phyloP scores from a whole-genome alignment of 1,284 basidiomycete species.

The Rhodotorula sp. region DNA sequence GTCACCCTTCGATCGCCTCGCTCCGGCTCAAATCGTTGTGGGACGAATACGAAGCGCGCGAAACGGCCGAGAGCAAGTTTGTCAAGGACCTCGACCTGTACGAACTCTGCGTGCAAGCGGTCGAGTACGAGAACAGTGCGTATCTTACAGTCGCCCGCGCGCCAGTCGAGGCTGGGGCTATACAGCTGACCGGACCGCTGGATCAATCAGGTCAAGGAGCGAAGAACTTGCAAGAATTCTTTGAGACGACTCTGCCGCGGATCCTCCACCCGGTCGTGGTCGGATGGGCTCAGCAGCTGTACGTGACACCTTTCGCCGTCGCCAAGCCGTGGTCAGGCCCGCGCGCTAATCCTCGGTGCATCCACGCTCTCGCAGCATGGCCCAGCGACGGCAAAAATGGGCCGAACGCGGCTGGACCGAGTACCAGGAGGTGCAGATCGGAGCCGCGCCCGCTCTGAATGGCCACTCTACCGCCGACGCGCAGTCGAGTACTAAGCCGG shows the following conservation, averaged over 20 bases:
- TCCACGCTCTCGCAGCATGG: slow-evolving; percentile 20
- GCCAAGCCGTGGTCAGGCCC: too few relatives aligned
- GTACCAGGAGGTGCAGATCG: slow-evolving; percentile 24
- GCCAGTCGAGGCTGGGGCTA: background rate
- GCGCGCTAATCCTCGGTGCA: too few relatives aligned
- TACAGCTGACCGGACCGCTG: background rate
- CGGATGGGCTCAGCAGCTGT: slow-evolving; percentile 37
- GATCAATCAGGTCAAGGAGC: slow-evolving; percentile 22
- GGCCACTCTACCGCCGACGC: background rate
- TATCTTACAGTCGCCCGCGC: background rate
- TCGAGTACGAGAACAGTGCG: slow-evolving; percentile 58
- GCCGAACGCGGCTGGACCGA: slow-evolving; percentile 31
- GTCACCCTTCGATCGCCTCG: slow-evolving; percentile 65
- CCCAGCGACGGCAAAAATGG: slow-evolving; percentile 28
- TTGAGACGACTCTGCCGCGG: slow-evolving; percentile 39
- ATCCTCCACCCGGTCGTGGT: slow-evolving; percentile 37
- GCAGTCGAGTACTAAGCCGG: background rate
- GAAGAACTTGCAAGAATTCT: slow-evolving; percentile 35
- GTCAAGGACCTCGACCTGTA: slow-evolving; percentile 96
- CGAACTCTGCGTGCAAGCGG: slow-evolving; percentile 75
- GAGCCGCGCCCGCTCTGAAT: background rate
- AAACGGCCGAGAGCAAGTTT: slow-evolving; percentile 77
- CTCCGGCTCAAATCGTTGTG: slow-evolving; percentile 75
- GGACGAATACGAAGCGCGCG: slow-evolving; percentile 88
- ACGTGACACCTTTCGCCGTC: background rate